Conservation (phyloP, 495 filamentous ascomycete species). For the Rhypophila decipiens region DNA sequence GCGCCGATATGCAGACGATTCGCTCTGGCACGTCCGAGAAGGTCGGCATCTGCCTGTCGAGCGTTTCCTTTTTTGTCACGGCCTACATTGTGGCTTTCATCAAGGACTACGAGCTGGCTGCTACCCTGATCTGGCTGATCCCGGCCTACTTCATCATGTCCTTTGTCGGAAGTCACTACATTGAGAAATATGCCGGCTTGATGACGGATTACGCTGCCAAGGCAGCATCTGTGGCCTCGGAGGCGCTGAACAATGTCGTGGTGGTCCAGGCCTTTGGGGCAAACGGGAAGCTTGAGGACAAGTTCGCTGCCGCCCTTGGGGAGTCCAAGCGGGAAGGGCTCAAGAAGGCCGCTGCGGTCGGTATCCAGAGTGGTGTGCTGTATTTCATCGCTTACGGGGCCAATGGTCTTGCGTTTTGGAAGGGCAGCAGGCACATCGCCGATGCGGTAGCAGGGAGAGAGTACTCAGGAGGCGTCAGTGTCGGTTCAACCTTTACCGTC, state of each 20-base stretch:
- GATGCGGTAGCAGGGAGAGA: constrained; percentile 46
- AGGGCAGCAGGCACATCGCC: constrained; percentile 73
- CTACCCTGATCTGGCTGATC: constrained; percentile 51
- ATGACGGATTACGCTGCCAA: constrained; percentile 45
- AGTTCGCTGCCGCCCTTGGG: constrained; percentile 66
- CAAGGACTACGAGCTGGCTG: constrained; percentile 47
- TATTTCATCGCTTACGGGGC: constrained; percentile 76
- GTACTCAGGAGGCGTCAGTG: constrained; percentile 3
- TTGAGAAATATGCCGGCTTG: constrained; percentile 48
- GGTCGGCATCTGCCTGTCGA: constrained; percentile 53
- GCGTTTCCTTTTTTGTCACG: constrained; percentile 53
- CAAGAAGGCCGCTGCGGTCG: constrained; percentile 61
- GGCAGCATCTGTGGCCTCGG: constrained; percentile 67
- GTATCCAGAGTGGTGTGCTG: constrained; percentile 68
- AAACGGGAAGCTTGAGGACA: constrained; percentile 69
- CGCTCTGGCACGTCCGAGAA: constrained; percentile 60
- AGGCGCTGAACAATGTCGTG: constrained; percentile 80
- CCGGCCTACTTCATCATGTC: constrained; percentile 61
- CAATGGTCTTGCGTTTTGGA: constrained; percentile 90
- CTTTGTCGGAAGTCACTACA: constrained; percentile 49
- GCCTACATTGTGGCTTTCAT: constrained; percentile 59
- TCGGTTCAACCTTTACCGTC: constrained; percentile 25
- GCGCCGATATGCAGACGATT: constrained; percentile 53
- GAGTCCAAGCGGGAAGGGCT: constrained; percentile 66
- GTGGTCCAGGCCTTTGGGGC: constrained; percentile 85